A percentile compares a stretch with the other conserved stretches of the same genome.
These are phyloP conservation scores for Colletotrichum caudatum DNA, from an alignment of 2,329 filamentous ascomycete genomes.

Conservation along the genomic window DNA sequence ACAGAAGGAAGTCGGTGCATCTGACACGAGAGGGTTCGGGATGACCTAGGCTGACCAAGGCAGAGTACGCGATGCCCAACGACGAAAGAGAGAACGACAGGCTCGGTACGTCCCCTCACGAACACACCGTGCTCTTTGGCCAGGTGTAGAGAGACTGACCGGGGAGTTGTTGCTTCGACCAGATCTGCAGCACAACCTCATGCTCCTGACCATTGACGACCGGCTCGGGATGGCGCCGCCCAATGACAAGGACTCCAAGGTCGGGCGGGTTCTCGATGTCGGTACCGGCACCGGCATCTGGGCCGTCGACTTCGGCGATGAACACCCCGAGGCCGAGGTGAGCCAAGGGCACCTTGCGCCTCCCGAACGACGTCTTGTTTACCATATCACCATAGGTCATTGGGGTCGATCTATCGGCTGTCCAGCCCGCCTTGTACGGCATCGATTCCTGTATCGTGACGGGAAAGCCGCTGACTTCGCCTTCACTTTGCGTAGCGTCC, in stretches of 20 bases:
- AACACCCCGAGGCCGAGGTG: conserved; percentile 48
- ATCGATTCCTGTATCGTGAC: not conserved
- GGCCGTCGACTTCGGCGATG: conserved; percentile 47
- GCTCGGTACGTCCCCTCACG: conserved; percentile 7
- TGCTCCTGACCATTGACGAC: conserved; percentile 48
- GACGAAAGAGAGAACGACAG: conserved; percentile 31
- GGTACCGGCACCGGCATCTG: conserved; percentile 46
- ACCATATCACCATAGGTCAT: conserved; percentile 48
- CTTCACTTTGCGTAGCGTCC: conserved; percentile 46
- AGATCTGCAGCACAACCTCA: conserved; percentile 54
- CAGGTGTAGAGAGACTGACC: not conserved
- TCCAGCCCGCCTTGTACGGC: conserved; percentile 58
- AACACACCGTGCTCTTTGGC: too few relatives aligned
- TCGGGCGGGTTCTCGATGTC: conserved; percentile 43
- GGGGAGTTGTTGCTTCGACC: too few relatives aligned
- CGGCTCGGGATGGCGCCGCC: conserved; percentile 48
- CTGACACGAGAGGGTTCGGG: too few relatives aligned
- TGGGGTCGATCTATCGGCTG: conserved; percentile 69
- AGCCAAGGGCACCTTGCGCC: not conserved
- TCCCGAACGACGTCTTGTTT: too few relatives aligned
- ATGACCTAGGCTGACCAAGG: not conserved
- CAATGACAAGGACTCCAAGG: conserved; percentile 26
- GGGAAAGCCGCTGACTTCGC: not conserved
- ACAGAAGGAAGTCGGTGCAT: conserved; percentile 45
- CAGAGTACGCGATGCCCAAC: conserved; percentile 31